Base-by-base conservation (phyloP, 106 monocot genomes). In the Allium cepa region DNA sequence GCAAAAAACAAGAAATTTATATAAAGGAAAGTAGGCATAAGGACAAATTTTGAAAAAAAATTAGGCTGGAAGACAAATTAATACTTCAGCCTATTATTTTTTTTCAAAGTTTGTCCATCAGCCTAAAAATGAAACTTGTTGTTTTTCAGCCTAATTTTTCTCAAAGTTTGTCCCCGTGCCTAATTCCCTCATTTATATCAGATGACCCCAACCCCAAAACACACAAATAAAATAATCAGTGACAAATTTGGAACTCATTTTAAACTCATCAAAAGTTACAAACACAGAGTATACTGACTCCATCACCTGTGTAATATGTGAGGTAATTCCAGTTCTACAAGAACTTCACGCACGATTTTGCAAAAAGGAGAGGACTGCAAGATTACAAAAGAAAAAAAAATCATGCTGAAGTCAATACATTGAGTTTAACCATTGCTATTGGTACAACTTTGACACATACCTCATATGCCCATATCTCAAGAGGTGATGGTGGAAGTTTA, bases 391-490 rank as follows among this genome's bases (percentile, higher is more conserved):
- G 13, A 69, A n/a, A 8, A n/a, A 8, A 51, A 17, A 49, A 64
- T 64, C 15, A 8, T 48, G 18, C 17, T 6, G 10, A 49, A 64
- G 47, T 64, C 10, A 48, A 10, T 17, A 48, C 49, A 8, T 8
- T 63, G 15, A 14, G 46, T 46, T 12, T 59, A 46, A 46, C 46
- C 7, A 62, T 45, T 46, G 49, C 17, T 22, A 66, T 50, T 10
- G 12, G n/a, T n/a, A n/a, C 3, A 49, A 59, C 46, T 26, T 8
- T 14, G 12, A 71, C 10, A 71, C 45, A 62, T 2, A 97, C 97
- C 89, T 97, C 97, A 68, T 97, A 97, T 70, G 92, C 81, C 97
- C 97, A 97, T 65, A 92, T 50, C 75, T 89, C 89, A 57, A 97
- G 78, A 1, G 92, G 92, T 28, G 55, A 11, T 50, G 81, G 69